phyloP scores from a whole-genome alignment of 169 alveolate species.

The Plasmodium cynomolgi region DNA sequence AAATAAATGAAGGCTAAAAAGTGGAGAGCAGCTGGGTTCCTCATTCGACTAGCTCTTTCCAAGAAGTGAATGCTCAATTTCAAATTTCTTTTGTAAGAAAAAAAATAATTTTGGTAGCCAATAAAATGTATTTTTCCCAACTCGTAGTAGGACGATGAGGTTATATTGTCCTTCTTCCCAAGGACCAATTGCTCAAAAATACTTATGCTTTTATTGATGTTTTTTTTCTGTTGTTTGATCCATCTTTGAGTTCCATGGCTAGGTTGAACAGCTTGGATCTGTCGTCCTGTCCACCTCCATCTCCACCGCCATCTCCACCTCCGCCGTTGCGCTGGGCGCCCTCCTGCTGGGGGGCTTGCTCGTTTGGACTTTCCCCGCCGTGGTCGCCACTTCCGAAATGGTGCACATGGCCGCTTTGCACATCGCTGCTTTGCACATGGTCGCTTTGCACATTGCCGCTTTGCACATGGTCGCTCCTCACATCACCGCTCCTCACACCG shows the following conservation, averaged over 20 bases:
- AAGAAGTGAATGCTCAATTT: conserved; percentile 43
- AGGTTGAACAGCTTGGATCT: conserved; percentile 12
- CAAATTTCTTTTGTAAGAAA: conserved; percentile 48
- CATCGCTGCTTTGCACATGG: neutral
- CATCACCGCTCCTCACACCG: neutral
- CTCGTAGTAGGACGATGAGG: conserved; percentile 53
- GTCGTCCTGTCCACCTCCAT: conserved; percentile 8
- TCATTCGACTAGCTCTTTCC: conserved; percentile 30
- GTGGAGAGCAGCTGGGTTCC: conserved; percentile 65
- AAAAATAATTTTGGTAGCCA: conserved; percentile 50
- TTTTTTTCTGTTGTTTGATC: conserved; percentile 44
- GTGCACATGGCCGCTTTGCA: neutral
- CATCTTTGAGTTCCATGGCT: conserved; percentile 62
- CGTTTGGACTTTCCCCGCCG: neutral
- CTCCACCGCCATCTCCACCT: neutral
- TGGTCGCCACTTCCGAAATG: neutral
- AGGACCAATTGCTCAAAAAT: conserved; percentile 26
- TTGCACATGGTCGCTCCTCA: neutral
- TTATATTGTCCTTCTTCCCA: conserved; percentile 17
- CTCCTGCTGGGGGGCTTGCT: neutral
- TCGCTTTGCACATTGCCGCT: neutral
- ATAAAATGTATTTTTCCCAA: conserved; percentile 59
- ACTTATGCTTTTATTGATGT: conserved; percentile 39
- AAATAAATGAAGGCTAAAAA: conserved; percentile 65
- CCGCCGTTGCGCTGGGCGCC: neutral